Evolutionary conservation across 2,329 filamentous ascomycete genomes (phyloP).

Genomic region (Exophiala phaeomuriformis): DNA sequence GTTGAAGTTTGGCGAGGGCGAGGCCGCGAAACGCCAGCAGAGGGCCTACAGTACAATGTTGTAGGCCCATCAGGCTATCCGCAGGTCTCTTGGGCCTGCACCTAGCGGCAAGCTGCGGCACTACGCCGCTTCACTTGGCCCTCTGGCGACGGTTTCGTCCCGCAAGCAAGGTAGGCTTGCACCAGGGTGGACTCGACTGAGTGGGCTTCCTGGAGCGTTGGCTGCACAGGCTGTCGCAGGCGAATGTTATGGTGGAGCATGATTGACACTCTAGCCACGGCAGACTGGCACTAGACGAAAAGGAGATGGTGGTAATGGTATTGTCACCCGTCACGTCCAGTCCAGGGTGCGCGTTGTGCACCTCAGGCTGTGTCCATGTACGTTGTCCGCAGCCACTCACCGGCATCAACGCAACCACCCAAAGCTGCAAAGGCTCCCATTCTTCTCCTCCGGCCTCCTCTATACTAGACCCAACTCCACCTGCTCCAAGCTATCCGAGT

Average conservation of each 20-base stretch:
- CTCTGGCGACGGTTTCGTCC: neutral
- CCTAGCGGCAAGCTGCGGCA: neutral
- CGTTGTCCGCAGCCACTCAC: neutral
- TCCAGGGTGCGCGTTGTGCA: neutral
- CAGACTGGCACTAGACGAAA: neutral
- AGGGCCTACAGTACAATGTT: too few relatives aligned
- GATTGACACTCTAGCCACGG: conserved; percentile 12
- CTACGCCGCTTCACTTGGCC: neutral
- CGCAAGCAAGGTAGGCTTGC: conserved; percentile 2
- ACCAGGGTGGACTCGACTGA: neutral
- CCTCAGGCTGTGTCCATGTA: neutral
- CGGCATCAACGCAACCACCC: neutral
- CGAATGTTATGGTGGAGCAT: conserved; percentile 10
- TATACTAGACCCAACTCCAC: conserved; percentile 1
- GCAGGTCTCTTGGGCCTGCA: too few relatives aligned
- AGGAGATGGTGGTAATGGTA: conserved; percentile 10
- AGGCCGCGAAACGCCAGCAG: too few relatives aligned
- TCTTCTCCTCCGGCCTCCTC: neutral
- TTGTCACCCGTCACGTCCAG: neutral
- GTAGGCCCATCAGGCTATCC: too few relatives aligned
- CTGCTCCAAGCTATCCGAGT: conserved; percentile 17
- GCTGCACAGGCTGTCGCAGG: conserved; percentile 10
- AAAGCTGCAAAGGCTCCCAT: neutral
- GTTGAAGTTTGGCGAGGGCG: too few relatives aligned
- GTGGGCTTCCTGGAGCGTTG: conserved; percentile 1